A percentile compares a stretch with the other conserved stretches of the same genome.
Conservation (phyloP, 129 eudicot genomes). For the Helianthus annuus region HanXRQr2.0-SUNRISE NC_035433.2:7256901-7257400, state of each 20-base stretch:
- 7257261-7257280: conserved; percentile 58
- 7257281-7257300: conserved; percentile 33
- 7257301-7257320: conserved; percentile 38
- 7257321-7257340: conserved; percentile 40
- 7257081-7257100: conserved; percentile 20
- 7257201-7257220: too few species aligned
- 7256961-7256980: conserved; percentile 17
- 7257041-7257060: conserved; percentile 27
- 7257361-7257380: conserved; percentile 43
- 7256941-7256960: not conserved
- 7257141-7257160: too few species aligned
- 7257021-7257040: conserved; percentile 12
- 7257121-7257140: too few species aligned
- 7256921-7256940: conserved; percentile 6
- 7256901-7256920: not conserved
- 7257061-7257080: conserved; percentile 6
- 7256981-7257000: conserved; percentile 10
- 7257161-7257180: too few species aligned
- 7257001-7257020: conserved; percentile 1
- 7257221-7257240: conserved; percentile 34
- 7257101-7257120: not conserved
- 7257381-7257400: conserved; percentile 25
- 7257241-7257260: conserved; percentile 34
- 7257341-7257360: conserved; percentile 33
- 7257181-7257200: too few species aligned